These are phyloP conservation scores for Flaveria floridana DNA, from an alignment of 140 eudicot species.

Conservation along the genomic window DNA sequence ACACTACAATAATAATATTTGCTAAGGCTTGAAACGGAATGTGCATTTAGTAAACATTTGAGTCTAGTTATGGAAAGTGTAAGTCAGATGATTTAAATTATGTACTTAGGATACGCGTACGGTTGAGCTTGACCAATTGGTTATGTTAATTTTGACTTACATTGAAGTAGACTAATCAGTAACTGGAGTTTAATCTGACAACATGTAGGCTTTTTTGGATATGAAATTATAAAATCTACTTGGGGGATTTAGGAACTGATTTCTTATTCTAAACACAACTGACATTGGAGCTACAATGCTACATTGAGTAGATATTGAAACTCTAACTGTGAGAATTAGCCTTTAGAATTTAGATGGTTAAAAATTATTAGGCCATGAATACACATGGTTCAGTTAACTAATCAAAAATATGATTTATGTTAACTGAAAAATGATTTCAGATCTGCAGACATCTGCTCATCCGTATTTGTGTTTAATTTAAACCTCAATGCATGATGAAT, in stretches of 20 bases:
- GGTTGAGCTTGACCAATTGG: conserved; percentile 17
- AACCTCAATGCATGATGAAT: background rate
- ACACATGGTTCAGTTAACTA: background rate
- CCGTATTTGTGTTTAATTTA: background rate
- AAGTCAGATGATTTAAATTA: background rate
- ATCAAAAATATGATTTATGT: background rate
- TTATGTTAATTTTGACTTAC: background rate
- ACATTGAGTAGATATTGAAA: conserved; percentile 2
- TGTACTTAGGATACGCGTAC: background rate
- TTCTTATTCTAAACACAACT: background rate
- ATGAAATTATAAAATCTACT: no score
- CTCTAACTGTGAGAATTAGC: background rate
- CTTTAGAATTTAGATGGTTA: conserved; percentile 3
- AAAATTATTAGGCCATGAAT: background rate
- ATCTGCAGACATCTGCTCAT: background rate
- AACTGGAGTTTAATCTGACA: no score
- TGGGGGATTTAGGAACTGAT: background rate
- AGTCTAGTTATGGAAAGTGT: background rate
- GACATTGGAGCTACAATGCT: background rate
- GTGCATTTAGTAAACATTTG: background rate
- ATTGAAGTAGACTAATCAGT: no score
- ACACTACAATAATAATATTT: no score
- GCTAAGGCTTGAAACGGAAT: background rate
- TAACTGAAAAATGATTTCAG: background rate
- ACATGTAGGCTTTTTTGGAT: no score